A percentile compares a stretch with the other conserved stretches of the same genome.
Conservation (phyloP, 1,284 basidiomycete genomes). For the Trametes pubescens region DNA sequence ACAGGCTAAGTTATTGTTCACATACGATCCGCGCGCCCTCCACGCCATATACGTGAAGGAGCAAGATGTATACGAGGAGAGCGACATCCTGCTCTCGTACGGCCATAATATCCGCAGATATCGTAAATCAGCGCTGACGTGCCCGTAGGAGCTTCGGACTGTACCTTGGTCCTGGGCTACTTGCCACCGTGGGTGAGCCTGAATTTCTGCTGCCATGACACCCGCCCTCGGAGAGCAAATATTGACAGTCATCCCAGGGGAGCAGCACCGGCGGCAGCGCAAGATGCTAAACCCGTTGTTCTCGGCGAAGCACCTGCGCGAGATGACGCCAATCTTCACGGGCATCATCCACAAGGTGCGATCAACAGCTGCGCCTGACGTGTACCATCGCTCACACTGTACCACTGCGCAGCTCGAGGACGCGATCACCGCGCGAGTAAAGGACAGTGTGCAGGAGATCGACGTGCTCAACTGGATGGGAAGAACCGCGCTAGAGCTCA, state of each 20-base stretch:
- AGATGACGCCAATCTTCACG: constrained; percentile 13
- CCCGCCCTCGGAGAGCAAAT: too few relatives aligned
- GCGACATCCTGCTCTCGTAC: constrained; percentile 1
- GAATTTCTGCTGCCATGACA: too few relatives aligned
- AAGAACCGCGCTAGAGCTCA: constrained; percentile 45
- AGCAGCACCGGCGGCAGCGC: constrained; percentile 16
- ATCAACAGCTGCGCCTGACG: neutral
- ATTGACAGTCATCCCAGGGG: neutral
- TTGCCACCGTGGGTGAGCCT: constrained; percentile 18
- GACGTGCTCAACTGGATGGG: constrained; percentile 39
- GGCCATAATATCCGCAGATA: neutral
- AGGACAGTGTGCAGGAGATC: constrained; percentile 19
- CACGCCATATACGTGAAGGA: constrained; percentile 45
- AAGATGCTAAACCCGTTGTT: constrained; percentile 20
- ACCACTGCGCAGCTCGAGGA: constrained; percentile 28
- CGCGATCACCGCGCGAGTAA: constrained; percentile 25
- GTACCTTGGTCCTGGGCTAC: constrained; percentile 19
- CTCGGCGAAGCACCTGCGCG: constrained; percentile 15
- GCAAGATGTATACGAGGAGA: constrained; percentile 41
- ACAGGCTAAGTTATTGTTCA: constrained; percentile 8
- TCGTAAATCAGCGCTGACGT: neutral
- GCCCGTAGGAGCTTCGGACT: neutral
- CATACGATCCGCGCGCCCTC: constrained; percentile 40
- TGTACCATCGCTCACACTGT: too few relatives aligned
- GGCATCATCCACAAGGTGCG: constrained; percentile 11